These are phyloP conservation scores for Arabidopsis suecica DNA, from an alignment of 345 rosid genomes.

Conservation along the genomic window DNA sequence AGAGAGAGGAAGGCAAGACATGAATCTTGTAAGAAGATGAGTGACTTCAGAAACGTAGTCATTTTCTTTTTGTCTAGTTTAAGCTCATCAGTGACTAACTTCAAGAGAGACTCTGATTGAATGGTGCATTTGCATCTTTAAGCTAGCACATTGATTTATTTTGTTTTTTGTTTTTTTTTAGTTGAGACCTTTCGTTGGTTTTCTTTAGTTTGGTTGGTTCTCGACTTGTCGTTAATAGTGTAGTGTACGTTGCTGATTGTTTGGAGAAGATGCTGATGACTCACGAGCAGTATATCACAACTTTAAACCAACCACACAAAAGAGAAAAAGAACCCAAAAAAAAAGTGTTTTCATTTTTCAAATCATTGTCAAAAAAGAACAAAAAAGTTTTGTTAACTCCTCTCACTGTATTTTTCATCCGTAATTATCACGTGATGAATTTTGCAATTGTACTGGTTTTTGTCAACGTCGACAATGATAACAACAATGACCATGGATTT, in stretches of 20 bases:
- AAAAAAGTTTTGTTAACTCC: background rate
- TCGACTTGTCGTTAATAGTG: constrained; percentile 30
- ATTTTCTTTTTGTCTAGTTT: background rate
- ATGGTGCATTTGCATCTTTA: constrained; percentile 34
- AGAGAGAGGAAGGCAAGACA: constrained; percentile 31
- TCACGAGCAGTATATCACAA: constrained; percentile 27
- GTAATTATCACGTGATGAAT: constrained; percentile 30
- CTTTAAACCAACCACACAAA: constrained; percentile 41
- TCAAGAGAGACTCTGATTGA: constrained; percentile 26
- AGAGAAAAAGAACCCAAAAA: constrained; percentile 10
- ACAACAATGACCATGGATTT: background rate
- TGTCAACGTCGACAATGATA: constrained; percentile 17
- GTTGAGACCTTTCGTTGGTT: background rate
- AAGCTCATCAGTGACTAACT: constrained; percentile 10
- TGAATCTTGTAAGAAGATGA: constrained; percentile 37
- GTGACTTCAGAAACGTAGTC: constrained; percentile 20
- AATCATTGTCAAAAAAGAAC: background rate
- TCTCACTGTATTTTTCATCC: background rate
- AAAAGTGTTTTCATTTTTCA: background rate
- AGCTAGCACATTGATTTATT: too few species aligned
- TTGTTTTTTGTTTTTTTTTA: background rate
- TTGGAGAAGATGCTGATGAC: constrained; percentile 27
- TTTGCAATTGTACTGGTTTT: constrained; percentile 21
- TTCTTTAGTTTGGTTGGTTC: constrained; percentile 26
- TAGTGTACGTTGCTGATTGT: constrained; percentile 10